Base-by-base conservation (phyloP, 2,329 filamentous ascomycete genomes). In the Albifimbria verrucaria region DNA sequence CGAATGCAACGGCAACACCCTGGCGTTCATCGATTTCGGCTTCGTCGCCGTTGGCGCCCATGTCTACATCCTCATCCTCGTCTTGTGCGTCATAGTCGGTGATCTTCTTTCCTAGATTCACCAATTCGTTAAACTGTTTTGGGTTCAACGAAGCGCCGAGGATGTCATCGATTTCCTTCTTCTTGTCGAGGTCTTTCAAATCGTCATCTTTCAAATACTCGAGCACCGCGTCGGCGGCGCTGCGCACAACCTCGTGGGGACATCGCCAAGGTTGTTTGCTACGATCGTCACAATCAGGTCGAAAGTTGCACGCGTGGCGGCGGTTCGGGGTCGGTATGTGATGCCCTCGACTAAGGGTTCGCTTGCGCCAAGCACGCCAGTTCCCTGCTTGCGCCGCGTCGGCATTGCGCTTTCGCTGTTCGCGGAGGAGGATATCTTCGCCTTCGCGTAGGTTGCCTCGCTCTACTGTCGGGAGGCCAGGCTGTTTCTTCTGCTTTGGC, bases 61-160 rank as follows among this genome's bases (percentile, higher is more conserved):
- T 86, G 25, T 83, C 88, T 77, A 91, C 89, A 53, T 92, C 87
- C 59, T 96, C 93, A 57, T 97, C 92, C 26, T 97, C 94, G 59
- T 97, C 93, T 68, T 97, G 92, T 39, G 90, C 90, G 71, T 97
- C 90, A 71, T 97, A 99, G 70, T 99, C 94, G 48, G 94, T 99
- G 58, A 99, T 96, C 75, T 99, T 99, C 77, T 99, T 99, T 59
- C 92, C 91, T 43, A 99, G 77, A 67, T 97, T 99, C 52, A 97
- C 87, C 60, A 99, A 76, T 74, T 97, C 93, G 67, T 97, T 97
- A 76, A 97, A 99, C 69, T 96, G 88, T 68, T 97, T 96, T 1
- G 90, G 83, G 48, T 81, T 87, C 77, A 97, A 83, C 1, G 86
- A 85, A 32, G 82, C 82, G n/a, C 93, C 94, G 42, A 99, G 72